Conservation (phyloP, 768 basidiomycete genomes). For the Naganishia friedmannii region DNA sequence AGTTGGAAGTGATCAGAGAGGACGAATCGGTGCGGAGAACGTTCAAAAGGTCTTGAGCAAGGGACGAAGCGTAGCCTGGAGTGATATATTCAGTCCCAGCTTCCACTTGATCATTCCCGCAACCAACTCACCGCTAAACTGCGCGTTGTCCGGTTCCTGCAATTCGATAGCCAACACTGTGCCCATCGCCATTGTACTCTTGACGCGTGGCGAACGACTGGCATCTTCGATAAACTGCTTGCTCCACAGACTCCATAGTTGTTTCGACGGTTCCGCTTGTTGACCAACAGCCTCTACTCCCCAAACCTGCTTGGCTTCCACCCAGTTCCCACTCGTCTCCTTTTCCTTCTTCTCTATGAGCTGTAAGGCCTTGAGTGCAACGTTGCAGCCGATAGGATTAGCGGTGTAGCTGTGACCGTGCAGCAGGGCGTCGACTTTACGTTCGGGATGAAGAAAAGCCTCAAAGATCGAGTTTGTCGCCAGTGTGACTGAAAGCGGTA, state of each 20-base stretch:
- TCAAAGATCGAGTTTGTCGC: conserved; percentile 75
- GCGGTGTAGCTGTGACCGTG: conserved; percentile 97
- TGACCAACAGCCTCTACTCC: conserved; percentile 24
- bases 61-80: conserved; percentile 60
- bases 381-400: conserved; percentile 85
- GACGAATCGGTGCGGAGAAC: conserved; percentile 60
- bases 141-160: conserved; percentile 54
- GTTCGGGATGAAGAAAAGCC: conserved; percentile 65
- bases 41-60: conserved; percentile 64
- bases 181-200: conserved; percentile 80
- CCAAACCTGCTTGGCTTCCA: conserved; percentile 64
- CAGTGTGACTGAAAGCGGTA: conserved; percentile 81
- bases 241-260: conserved; percentile 85
- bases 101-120: not conserved
- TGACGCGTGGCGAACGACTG: conserved; percentile 60
- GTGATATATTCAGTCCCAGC: not conserved
- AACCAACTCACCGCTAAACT: conserved; percentile 24
- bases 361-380: conserved; percentile 75
- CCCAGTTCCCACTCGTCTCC: conserved; percentile 57
- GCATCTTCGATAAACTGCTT: conserved; percentile 65
- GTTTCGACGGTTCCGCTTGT: conserved; percentile 27
- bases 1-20: conserved; percentile 69
- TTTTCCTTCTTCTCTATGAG: conserved; percentile 60
- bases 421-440: conserved; percentile 78
- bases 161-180: conserved; percentile 78